phyloP scores from a whole-genome alignment of 2,329 filamentous ascomycete species.

The Sporothrix pallida region DNA sequence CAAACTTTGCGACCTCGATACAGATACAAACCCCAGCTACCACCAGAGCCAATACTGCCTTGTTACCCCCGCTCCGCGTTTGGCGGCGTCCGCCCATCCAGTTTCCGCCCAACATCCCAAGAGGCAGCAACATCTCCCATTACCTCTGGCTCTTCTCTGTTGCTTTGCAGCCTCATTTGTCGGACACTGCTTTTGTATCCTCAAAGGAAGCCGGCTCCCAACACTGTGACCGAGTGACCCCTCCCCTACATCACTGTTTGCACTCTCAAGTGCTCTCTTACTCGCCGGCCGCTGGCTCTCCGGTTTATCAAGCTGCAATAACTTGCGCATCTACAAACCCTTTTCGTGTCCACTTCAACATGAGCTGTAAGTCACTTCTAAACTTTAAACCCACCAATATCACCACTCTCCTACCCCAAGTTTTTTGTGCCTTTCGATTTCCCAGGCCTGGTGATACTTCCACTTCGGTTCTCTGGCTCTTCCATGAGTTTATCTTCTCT shows the following conservation, averaged over 20 bases:
- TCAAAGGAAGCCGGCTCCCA: neutral
- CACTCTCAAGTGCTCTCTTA: neutral
- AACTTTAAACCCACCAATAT: neutral
- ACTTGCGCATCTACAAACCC: neutral
- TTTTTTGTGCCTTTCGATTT: neutral
- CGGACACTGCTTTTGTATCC: neutral
- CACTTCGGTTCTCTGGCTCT: neutral
- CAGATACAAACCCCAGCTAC: too few relatives aligned
- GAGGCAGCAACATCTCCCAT: too few relatives aligned
- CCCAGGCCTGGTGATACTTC: neutral
- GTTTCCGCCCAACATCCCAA: too few relatives aligned
- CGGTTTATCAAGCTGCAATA: neutral
- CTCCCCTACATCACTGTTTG: neutral
- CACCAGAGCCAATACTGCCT: too few relatives aligned
- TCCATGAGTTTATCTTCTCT: neutral
- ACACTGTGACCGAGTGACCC: neutral
- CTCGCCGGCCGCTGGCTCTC: neutral
- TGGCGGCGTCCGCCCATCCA: too few relatives aligned
- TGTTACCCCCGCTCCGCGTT: too few relatives aligned
- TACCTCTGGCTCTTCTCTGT: neutral
- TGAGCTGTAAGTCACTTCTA: slow-evolving; percentile 36
- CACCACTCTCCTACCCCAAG: neutral
- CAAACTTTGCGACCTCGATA: too few relatives aligned
- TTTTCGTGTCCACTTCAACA: slow-evolving; percentile 13
- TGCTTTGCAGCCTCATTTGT: neutral